These are phyloP conservation scores for Capronia americana DNA, from an alignment of 2,329 filamentous ascomycete species.

Conservation along the genomic window DNA sequence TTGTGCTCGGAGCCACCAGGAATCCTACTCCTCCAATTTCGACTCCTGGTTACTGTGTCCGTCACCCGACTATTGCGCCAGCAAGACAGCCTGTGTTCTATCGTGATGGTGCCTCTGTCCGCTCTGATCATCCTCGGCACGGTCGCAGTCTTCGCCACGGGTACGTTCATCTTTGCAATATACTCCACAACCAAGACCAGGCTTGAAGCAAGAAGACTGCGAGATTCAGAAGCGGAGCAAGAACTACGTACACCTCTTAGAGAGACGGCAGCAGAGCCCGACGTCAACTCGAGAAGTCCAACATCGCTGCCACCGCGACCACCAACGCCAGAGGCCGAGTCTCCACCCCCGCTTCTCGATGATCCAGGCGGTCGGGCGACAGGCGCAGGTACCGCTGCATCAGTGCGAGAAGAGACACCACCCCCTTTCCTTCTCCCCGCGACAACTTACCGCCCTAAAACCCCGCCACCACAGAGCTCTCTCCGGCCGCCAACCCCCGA, in stretches of 20 bases:
- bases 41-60: background rate
- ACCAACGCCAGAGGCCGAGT: slow-evolving; percentile 31
- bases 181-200: slow-evolving; percentile 20
- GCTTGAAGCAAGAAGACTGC: slow-evolving; percentile 11
- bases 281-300: background rate
- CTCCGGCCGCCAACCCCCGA: background rate
- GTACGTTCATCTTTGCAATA: slow-evolving; percentile 29
- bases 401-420: background rate
- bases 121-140: slow-evolving; percentile 27
- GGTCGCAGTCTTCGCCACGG: slow-evolving; percentile 19
- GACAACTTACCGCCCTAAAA: background rate
- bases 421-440: background rate
- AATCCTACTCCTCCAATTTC: background rate
- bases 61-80: background rate
- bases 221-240: background rate
- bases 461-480: background rate
- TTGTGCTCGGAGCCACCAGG: background rate
- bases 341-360: slow-evolving; percentile 27
- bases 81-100: background rate
- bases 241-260: slow-evolving; percentile 22
- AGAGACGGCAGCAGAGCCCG: slow-evolving; percentile 3
- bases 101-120: slow-evolving; percentile 28
- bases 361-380: background rate
- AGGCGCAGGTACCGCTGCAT: background rate
- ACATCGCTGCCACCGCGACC: slow-evolving; percentile 4